A percentile compares a stretch with the other conserved stretches of the same genome.
Conservation (phyloP, 257 asterid species). For the Plantago major region DNA sequence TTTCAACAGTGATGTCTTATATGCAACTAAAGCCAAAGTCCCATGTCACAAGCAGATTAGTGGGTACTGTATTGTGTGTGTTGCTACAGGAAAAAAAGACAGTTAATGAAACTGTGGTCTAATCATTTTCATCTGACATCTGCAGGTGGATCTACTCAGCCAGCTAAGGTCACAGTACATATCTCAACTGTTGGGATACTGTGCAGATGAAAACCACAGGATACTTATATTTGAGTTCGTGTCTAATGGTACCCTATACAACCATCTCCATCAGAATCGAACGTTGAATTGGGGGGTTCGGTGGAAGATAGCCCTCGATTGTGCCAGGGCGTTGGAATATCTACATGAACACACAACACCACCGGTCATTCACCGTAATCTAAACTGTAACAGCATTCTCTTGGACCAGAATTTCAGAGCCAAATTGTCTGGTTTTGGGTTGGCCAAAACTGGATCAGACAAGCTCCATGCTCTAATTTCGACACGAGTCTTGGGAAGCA, state of each 20-base stretch:
- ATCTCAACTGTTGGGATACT: constrained; percentile 66
- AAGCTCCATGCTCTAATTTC: constrained; percentile 68
- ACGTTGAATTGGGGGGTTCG: constrained; percentile 57
- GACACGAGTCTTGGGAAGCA: constrained; percentile 77
- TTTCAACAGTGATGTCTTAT: too few relatives aligned
- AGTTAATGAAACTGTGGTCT: not conserved
- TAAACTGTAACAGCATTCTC: constrained; percentile 64
- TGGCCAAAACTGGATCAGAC: constrained; percentile 72
- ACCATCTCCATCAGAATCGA: constrained; percentile 40
- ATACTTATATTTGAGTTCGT: constrained; percentile 58
- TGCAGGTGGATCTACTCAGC: constrained; percentile 73
- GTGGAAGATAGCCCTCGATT: constrained; percentile 58
- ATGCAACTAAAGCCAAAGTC: too few relatives aligned
- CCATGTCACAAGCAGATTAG: too few relatives aligned
- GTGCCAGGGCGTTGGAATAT: constrained; percentile 69
- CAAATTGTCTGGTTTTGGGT: constrained; percentile 67
- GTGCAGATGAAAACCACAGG: constrained; percentile 79
- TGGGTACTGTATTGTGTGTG: too few relatives aligned
- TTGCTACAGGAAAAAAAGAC: too few relatives aligned
- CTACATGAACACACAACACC: constrained; percentile 70
- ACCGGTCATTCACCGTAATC: constrained; percentile 67
- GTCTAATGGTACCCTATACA: constrained; percentile 52
- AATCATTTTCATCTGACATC: not conserved
- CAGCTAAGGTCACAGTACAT: constrained; percentile 52
- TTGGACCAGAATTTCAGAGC: constrained; percentile 58